phyloP scores from a whole-genome alignment of 495 filamentous ascomycete genomes.

The Lepidopterella palustris region DNA sequence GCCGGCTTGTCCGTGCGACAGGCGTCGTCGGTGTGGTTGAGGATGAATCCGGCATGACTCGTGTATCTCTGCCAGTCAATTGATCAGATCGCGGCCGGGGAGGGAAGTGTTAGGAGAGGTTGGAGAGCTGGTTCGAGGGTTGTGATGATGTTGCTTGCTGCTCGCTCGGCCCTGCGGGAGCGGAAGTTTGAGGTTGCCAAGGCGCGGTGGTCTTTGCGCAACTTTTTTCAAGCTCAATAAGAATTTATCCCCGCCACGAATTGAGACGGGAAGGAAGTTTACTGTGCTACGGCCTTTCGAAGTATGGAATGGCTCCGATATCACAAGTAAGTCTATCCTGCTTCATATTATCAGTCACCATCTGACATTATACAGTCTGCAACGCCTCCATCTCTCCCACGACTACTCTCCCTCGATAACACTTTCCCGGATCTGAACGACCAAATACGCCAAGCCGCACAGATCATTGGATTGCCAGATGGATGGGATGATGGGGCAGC shows the following conservation, averaged over 20 bases:
- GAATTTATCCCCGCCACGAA: not conserved
- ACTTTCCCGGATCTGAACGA: constrained; percentile 17
- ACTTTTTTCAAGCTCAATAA: constrained; percentile 8
- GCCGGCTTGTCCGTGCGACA: constrained; percentile 53
- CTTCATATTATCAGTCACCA: not conserved
- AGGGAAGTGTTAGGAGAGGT: not conserved
- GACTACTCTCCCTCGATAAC: constrained; percentile 24
- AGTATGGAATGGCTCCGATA: not conserved
- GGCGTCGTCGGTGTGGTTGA: constrained; percentile 44
- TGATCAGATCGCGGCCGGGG: constrained; percentile 2
- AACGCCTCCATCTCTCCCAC: constrained; percentile 14
- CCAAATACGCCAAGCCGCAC: constrained; percentile 23
- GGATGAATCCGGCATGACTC: constrained; percentile 52
- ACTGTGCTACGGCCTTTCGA: not conserved
- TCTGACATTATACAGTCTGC: not conserved
- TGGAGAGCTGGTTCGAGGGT: not conserved
- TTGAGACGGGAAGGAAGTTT: not conserved
- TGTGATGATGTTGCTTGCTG: not conserved
- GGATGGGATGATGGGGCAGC: constrained; percentile 22
- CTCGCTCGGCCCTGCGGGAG: constrained; percentile 6
- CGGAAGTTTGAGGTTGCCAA: constrained; percentile 13
- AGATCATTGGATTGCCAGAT: constrained; percentile 27
- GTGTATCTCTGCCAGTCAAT: constrained; percentile 1
- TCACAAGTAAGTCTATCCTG: not conserved
- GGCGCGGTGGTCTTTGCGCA: constrained; percentile 11